Base-by-base conservation (phyloP, 2,329 filamentous ascomycete genomes). In the Fusarium hainanense region DNA sequence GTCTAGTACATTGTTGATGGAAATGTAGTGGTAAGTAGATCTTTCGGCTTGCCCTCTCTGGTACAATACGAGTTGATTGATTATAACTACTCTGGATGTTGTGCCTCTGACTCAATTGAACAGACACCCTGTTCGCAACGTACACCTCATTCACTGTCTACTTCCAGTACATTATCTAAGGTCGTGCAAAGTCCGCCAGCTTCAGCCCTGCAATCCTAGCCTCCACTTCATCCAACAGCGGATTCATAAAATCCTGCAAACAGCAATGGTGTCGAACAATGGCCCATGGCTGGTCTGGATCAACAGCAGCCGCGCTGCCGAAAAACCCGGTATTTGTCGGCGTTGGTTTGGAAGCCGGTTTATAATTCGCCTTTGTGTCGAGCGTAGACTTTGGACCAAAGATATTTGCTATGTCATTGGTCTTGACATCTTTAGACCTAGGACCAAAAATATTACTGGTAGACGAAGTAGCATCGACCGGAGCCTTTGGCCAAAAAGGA, bases 41-140 rank as follows among this genome's bases (percentile, higher is more conserved):
- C 2, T 30, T 14, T 30, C 28, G 12, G 12, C 11, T 28, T 28
- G 13, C 10, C 1, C 5, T 28, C 28, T 28, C 11, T 28, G 1
- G 28, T 13, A 28, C 28, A 13, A 28, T 12, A 12, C 2, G 28
- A 28, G 28, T 7, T 13, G 18, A 34, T 18, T 34, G 2, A 34
- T 2, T 3, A 37, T 1, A 1, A 10, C 1, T 37, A n/a, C n/a
- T 37, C 9, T n/a, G 0, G 2, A 0, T n/a, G 16, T 37, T 11
- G 5, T 10, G 1, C 0, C 3, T 37, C 9, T n/a, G 3, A 37
- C 5, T 37, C 34, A 0, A n/a, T 37, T 3, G 5, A 37, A 11
- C 2, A 37, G 18, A 4, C 5, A 4, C 16, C 16, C 5, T 5
- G 5, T 10, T 18, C 5, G 5, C 16, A 18, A 5, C 2, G 18